A percentile compares a stretch with the other conserved stretches of the same genome.
Evolutionary conservation across 495 filamentous ascomycete species (phyloP).

Genomic region (Neurospora africana): DNA sequence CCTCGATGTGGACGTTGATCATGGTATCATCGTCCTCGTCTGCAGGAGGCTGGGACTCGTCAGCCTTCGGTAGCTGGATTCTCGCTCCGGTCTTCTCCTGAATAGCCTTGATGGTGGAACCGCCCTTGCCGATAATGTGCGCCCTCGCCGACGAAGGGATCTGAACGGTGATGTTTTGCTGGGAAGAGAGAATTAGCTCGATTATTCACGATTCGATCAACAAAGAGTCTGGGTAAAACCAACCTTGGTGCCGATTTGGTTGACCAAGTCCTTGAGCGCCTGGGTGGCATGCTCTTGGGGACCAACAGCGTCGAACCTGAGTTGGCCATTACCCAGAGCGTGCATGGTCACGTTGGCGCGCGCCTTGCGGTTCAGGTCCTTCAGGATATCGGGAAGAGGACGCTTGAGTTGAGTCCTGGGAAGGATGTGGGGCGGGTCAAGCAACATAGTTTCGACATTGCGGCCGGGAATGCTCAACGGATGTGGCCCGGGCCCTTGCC

Average conservation of each 20-base stretch:
- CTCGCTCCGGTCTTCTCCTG: slow-evolving; percentile 74
- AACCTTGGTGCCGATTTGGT: slow-evolving; percentile 78
- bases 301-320: slow-evolving; percentile 74
- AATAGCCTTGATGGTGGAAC: slow-evolving; percentile 79
- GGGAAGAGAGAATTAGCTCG: neutral
- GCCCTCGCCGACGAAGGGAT: slow-evolving; percentile 74
- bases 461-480: slow-evolving; percentile 66
- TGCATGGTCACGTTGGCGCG: slow-evolving; percentile 73
- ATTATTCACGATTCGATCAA: neutral
- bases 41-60: slow-evolving; percentile 43
- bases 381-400: slow-evolving; percentile 67
- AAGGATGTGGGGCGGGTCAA: slow-evolving; percentile 62
- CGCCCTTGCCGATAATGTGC: slow-evolving; percentile 84
- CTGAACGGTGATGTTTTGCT: slow-evolving; percentile 65
- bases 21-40: slow-evolving; percentile 76
- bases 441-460: slow-evolving; percentile 60
- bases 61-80: slow-evolving; percentile 75
- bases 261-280: slow-evolving; percentile 75
- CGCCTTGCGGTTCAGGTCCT: slow-evolving; percentile 80
- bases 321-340: slow-evolving; percentile 49
- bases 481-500: slow-evolving; percentile 43
- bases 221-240: slow-evolving; percentile 8
- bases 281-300: slow-evolving; percentile 66
- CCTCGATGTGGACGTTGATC: slow-evolving; percentile 81
- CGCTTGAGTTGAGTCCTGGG: slow-evolving; percentile 69